Evolutionary conservation across 176 grass and related monocot species (phyloP).

Genomic region (barley (Hordeum vulgare)): DNA sequence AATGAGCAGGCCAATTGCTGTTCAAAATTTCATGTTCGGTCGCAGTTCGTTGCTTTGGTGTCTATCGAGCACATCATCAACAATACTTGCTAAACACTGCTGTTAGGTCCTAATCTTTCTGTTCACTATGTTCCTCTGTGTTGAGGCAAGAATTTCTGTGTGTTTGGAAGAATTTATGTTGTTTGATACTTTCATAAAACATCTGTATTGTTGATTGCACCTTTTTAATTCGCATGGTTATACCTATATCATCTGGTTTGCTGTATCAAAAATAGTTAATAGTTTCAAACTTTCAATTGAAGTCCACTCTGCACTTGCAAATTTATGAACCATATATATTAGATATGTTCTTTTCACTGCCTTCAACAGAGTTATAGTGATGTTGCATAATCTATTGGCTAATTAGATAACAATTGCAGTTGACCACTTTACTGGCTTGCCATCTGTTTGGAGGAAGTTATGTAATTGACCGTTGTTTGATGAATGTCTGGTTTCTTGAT

Average conservation of each 20-base stretch:
- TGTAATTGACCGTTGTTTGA: background rate
- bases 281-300: background rate
- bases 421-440: background rate
- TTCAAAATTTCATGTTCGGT: background rate
- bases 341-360: background rate
- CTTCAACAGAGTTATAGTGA: background rate
- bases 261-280: background rate
- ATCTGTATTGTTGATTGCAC: background rate
- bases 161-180: background rate
- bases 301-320: background rate
- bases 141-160: background rate
- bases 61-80: background rate
- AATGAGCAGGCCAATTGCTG: background rate
- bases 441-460: background rate
- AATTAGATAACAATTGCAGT: background rate
- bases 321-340: background rate
- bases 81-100: background rate
- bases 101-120: background rate
- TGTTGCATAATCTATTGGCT: background rate
- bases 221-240: background rate
- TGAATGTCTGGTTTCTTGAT: background rate
- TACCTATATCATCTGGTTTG: background rate
- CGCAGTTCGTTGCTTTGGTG: background rate
- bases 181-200: background rate
- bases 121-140: background rate